These are phyloP conservation scores for Anthracocystis panici-leucophaei DNA, from an alignment of 1,284 basidiomycete genomes.

Conservation along the genomic window DNA sequence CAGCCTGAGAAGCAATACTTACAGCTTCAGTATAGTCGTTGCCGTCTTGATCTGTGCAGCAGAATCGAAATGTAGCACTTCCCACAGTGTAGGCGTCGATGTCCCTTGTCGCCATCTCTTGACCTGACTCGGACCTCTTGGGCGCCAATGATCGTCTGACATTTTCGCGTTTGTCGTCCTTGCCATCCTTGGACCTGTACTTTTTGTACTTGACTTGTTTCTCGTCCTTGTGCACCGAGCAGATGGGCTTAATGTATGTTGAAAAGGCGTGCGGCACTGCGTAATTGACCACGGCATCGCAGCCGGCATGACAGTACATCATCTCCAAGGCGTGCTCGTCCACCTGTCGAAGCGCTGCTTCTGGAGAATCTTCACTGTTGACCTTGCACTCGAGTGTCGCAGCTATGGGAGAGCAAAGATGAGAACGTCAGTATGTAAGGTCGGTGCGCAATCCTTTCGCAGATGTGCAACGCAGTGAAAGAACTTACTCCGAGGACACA, in stretches of 20 bases:
- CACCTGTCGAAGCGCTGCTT: conserved; percentile 35
- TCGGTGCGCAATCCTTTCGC: background rate
- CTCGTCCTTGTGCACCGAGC: conserved; percentile 35
- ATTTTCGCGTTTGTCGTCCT: conserved; percentile 24
- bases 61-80: conserved; percentile 27
- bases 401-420: background rate
- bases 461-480: background rate
- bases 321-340: conserved; percentile 22
- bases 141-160: background rate
- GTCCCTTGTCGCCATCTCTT: conserved; percentile 13
- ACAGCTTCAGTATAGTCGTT: conserved; percentile 20
- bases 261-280: conserved; percentile 7
- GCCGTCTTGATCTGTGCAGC: conserved; percentile 20
- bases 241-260: conserved; percentile 21
- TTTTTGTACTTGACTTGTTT: conserved; percentile 20
- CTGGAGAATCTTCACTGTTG: conserved; percentile 26
- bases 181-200: conserved; percentile 19
- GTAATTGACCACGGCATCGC: conserved; percentile 31
- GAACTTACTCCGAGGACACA: conserved; percentile 2
- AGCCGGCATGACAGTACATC: conserved; percentile 36
- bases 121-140: background rate
- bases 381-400: conserved; percentile 26
- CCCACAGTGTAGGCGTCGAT: conserved; percentile 37
- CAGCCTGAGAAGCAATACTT: background rate
- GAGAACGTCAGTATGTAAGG: background rate